These are phyloP conservation scores for Bipolaris gigantea DNA, from an alignment of 2,329 filamentous ascomycete species.

Conservation along the genomic window DNA sequence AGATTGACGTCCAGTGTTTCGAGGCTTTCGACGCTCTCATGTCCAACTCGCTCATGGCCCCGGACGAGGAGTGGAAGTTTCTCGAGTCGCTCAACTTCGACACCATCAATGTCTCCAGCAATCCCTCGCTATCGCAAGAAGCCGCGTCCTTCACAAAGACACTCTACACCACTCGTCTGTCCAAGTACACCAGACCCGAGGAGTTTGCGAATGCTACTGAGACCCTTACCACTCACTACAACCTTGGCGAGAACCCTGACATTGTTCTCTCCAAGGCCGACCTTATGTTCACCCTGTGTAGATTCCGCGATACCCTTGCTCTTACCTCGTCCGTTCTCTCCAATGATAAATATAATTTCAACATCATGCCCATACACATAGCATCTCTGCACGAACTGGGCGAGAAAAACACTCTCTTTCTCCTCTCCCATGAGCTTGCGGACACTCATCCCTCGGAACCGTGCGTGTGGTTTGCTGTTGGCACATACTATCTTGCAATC, in stretches of 20 bases:
- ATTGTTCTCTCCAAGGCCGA: slow-evolving; percentile 88
- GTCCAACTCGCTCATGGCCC: slow-evolving; percentile 89
- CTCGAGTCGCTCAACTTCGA: slow-evolving; percentile 90
- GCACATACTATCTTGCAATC: slow-evolving; percentile 90
- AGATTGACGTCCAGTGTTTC: slow-evolving; percentile 97
- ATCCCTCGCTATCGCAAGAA: slow-evolving; percentile 73
- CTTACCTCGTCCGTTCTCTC: slow-evolving; percentile 83
- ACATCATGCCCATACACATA: slow-evolving; percentile 85
- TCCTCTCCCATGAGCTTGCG: slow-evolving; percentile 88
- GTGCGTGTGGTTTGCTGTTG: slow-evolving; percentile 90
- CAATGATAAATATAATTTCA: slow-evolving; percentile 85
- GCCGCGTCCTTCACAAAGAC: slow-evolving; percentile 92
- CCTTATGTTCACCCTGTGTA: slow-evolving; percentile 90
- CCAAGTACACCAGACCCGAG: slow-evolving; percentile 87
- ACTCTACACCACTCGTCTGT: slow-evolving; percentile 92
- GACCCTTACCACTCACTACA: slow-evolving; percentile 91
- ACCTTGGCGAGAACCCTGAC: slow-evolving; percentile 81
- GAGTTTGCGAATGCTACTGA: slow-evolving; percentile 85
- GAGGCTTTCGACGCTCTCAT: slow-evolving; percentile 98
- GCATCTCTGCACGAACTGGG: slow-evolving; percentile 87
- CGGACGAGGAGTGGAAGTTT: slow-evolving; percentile 87
- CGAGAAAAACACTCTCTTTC: slow-evolving; percentile 84
- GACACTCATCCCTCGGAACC: slow-evolving; percentile 90
- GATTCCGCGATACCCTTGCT: slow-evolving; percentile 81
- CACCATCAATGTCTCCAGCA: slow-evolving; percentile 67